Base-by-base conservation (phyloP, 495 filamentous ascomycete species). In the Tetracladium setigerum region DNA sequence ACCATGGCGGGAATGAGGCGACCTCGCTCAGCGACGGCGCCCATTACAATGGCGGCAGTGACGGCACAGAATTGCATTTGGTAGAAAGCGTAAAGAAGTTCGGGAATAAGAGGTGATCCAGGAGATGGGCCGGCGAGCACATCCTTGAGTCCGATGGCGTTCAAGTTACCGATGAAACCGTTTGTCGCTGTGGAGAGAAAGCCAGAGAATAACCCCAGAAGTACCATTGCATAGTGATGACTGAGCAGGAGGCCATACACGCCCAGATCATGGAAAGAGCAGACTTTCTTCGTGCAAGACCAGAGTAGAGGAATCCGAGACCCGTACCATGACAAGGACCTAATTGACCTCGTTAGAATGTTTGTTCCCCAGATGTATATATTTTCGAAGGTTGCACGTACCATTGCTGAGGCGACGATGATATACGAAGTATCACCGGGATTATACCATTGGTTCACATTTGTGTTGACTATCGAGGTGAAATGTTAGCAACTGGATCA, bases 181-280 rank as follows among this genome's bases (percentile, higher is more conserved):
- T 73, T 86, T 41, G 85, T 90, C 31, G 87, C 91, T 4, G 79
- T 73, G 61, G 83, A 81, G 40, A 86, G 69, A 97, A 95, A 35
- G 92, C 79, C 41, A 98, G 69, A 4, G 89, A 95, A 62, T 95
- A 97, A 36, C 92, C 92, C 94, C 92, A 97, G 73, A 98, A 95
- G 72, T 96, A 98, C 91, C 92, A 98, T 62, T 97, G 92, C 70
- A 97, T 95, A 22, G 84, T 83, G 16, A 95, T 79, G 41, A 98
- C 83, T 27, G 87, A 89, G 40, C 82, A 81, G 13, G 90, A 88
- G 73, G 92, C 89, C 65, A 97, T 79, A 52, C 83, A 85, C 8
- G 94, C 81, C 89, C 89, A 96, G 66, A 98, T 89, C 54, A 97
- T 72, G 7, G 89, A 88, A 46, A 98, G 77, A 12, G 92, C 92